Evolutionary conservation across 139 green algal species (phyloP), one percentile per base, ranked within the genome.

Genomic region (Parachlorella kessleri): DNA sequence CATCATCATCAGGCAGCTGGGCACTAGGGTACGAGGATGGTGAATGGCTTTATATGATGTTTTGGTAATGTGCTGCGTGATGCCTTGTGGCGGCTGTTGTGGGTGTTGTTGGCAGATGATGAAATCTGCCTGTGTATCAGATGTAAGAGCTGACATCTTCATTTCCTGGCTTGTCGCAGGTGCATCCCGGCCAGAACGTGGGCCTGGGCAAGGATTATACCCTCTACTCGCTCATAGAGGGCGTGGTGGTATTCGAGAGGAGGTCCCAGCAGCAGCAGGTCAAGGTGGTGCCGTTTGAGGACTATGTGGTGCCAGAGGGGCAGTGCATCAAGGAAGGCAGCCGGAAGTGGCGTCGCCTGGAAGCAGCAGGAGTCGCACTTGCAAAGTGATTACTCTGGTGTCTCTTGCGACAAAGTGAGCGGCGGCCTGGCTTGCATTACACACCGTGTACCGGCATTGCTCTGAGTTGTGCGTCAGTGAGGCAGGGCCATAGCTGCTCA

Each of bases 1-100:
- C 75, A 99, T 99, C 83, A 99, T 99, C 72, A 85, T 98, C 18
- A 82, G 96, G 32, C 96, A 99, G 86, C 77, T 93, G 30, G 96
- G 96, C 35, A 96, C 93, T 48, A 94, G 89, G 80, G 93, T 97
- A 72, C 76, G 87, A 7, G 24, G 5, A 66, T 10, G 36, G 38
- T 40, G n/a, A 21, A 65, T 63, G 48, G n/a, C n/a, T n/a, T n/a
- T n/a, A n/a, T n/a, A n/a, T n/a, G n/a, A n/a, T n/a, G n/a, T n/a
- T n/a, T 26, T 28, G 30, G 10, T 54, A 14, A 42, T 72, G 7
- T 72, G 14, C 53, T 63, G n/a, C n/a, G n/a, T n/a, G n/a, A n/a
- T n/a, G n/a, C n/a, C n/a, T n/a, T n/a, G n/a, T n/a, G n/a, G n/a
- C n/a, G n/a, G n/a, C n/a, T n/a, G n/a, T n/a, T n/a, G n/a, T n/a